phyloP scores from a whole-genome alignment of 176 grass and related monocot genomes.

The Rhynchospora breviuscula region DNA sequence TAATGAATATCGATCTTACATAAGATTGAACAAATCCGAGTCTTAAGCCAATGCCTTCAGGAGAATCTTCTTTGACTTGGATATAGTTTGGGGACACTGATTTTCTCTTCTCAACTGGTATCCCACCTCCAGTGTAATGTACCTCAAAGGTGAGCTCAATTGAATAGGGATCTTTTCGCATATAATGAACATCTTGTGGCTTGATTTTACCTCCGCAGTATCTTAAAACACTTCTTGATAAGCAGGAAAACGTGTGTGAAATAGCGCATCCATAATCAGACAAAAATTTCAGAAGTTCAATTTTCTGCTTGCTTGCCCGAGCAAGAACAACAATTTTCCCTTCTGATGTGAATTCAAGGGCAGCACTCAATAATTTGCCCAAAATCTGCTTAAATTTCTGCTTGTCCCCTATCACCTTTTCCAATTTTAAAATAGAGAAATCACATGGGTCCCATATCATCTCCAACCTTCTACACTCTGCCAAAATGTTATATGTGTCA shows the following conservation, averaged over 20 bases:
- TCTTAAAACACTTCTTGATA: conserved; percentile 9
- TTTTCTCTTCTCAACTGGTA: conserved; percentile 55
- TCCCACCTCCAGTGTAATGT: conserved; percentile 67
- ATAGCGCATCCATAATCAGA: conserved; percentile 25
- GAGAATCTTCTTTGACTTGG: conserved; percentile 48
- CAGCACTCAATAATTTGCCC: too few relatives aligned
- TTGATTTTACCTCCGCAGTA: background rate
- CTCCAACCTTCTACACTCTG: conserved; percentile 44
- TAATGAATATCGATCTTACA: conserved; percentile 39
- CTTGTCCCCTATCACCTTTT: conserved; percentile 39
- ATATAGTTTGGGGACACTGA: conserved; percentile 85
- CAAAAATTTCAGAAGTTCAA: too few relatives aligned
- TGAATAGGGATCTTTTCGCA: conserved; percentile 25
- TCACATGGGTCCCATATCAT: conserved; percentile 87
- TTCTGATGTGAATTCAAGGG: too few relatives aligned
- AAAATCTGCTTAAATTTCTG: too few relatives aligned
- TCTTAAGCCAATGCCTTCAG: conserved; percentile 72
- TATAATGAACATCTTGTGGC: background rate
- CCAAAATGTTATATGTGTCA: conserved; percentile 48
- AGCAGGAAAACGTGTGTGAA: background rate
- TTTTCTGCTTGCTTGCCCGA: too few relatives aligned
- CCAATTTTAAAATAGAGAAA: conserved; percentile 43
- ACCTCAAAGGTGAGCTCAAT: conserved; percentile 75
- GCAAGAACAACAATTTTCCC: too few relatives aligned
- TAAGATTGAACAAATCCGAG: conserved; percentile 91